Conservation (phyloP, 1,284 basidiomycete genomes). For the Tilletia indica region DNA sequence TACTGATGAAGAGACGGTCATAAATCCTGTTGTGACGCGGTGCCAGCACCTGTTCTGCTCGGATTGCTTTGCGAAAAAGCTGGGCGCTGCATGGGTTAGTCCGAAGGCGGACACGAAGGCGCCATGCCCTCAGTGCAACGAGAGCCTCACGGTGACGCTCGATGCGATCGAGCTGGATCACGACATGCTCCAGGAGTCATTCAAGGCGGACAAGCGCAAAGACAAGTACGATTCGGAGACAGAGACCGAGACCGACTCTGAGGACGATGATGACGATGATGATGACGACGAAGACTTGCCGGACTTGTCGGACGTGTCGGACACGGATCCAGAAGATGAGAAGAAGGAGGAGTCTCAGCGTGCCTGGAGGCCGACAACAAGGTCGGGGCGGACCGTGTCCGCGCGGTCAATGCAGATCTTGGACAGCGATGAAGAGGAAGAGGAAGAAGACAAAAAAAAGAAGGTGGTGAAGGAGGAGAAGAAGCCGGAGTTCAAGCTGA, state of each 20-base stretch:
- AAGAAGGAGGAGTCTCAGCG: not conserved
- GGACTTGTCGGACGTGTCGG: not conserved
- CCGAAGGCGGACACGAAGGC: conserved; percentile 27
- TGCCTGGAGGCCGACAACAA: not conserved
- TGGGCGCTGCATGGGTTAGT: conserved; percentile 31
- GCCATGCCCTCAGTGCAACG: conserved; percentile 70
- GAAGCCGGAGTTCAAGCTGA: not conserved
- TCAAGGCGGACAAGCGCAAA: not conserved
- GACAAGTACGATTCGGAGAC: conserved; percentile 6
- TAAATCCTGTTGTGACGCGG: conserved; percentile 66
- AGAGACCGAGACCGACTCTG: conserved; percentile 20
- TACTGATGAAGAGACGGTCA: conserved; percentile 14
- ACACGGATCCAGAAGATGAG: not conserved
- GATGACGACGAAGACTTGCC: conserved; percentile 12
- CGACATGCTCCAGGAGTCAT: conserved; percentile 14
- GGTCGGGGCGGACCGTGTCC: no score
- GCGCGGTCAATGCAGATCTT: not conserved
- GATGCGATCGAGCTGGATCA: conserved; percentile 40
- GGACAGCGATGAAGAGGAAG: not conserved
- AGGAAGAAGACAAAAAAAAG: conserved; percentile 2
- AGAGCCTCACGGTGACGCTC: conserved; percentile 39
- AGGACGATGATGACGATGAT: conserved; percentile 25
- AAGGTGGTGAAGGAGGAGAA: conserved; percentile 18
- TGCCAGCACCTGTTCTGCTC: conserved; percentile 83
- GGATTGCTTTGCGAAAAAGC: conserved; percentile 51